Evolutionary conservation across 352 stramenopile genomes (phyloP).

Genomic region (Aphanomyces invadans): DNA sequence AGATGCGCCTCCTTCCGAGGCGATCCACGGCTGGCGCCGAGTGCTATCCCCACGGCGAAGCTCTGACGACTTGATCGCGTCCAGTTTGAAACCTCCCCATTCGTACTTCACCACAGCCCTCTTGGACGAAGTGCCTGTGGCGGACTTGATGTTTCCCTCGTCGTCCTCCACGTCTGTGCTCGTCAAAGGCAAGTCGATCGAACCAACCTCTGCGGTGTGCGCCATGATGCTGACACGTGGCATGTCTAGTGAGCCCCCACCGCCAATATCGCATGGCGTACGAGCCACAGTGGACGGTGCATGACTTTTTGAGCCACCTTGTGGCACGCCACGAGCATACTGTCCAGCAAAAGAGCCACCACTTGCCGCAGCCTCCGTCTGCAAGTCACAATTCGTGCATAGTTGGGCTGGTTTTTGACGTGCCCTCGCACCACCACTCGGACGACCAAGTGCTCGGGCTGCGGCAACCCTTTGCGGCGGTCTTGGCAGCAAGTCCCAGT

Average conservation of each 20-base stretch:
- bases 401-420: slow-evolving; percentile 3
- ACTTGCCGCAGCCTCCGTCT: too few species aligned
- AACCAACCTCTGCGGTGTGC: neutral
- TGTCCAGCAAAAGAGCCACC: neutral
- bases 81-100: neutral
- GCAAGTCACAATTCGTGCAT: neutral
- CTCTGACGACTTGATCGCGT: neutral
- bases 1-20: neutral
- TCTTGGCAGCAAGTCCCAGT: neutral
- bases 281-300: neutral
- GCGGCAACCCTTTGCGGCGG: neutral
- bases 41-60: neutral
- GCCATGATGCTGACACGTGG: too few species aligned
- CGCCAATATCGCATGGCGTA: slow-evolving; percentile 18
- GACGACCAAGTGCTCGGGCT: neutral
- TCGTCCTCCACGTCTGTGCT: neutral
- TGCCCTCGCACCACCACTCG: neutral
- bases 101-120: neutral
- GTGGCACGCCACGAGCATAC: slow-evolving; percentile 10
- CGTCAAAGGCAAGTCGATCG: slow-evolving; percentile 14
- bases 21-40: neutral
- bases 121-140: neutral
- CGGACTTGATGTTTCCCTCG: neutral
- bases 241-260: neutral
- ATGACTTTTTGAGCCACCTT: neutral